Conservation (phyloP, 23 red algal genomes). For the Gracilaria domingensis region DNA sequence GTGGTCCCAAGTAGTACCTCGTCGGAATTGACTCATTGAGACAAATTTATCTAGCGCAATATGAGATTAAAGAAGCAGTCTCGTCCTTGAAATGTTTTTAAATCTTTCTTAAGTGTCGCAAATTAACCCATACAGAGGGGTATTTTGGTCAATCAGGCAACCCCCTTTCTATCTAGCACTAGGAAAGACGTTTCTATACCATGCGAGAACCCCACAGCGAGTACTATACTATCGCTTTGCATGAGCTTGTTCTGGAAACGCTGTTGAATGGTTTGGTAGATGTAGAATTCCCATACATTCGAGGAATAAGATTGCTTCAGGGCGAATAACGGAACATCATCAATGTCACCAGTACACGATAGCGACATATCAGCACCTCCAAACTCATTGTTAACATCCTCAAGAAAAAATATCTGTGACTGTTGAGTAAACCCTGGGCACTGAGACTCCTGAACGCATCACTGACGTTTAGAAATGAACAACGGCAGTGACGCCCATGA, state of each 20-base stretch:
- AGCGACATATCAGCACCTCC: neutral
- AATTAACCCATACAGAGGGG: no score
- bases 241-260: conserved; percentile 24
- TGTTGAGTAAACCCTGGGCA: neutral
- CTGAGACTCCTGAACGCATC: conserved; percentile 17
- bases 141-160: conserved; percentile 11
- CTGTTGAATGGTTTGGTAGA: conserved; percentile 41
- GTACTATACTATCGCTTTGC: conserved; percentile 30
- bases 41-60: no score
- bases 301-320: conserved; percentile 47
- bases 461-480: no score
- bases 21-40: no score
- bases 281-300: conserved; percentile 69
- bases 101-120: no score
- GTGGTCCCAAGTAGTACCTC: no score
- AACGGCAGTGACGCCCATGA: conserved; percentile 8
- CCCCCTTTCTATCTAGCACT: conserved; percentile 24
- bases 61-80: no score
- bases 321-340: conserved; percentile 37
- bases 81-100: no score
- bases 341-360: neutral
- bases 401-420: conserved; percentile 40
- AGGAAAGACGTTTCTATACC: conserved; percentile 32
- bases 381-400: conserved; percentile 48
- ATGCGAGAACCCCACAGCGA: conserved; percentile 38